Evolutionary conservation across 1,284 basidiomycete species (phyloP).

Genomic region (Xerocomus amazonicus): DNA sequence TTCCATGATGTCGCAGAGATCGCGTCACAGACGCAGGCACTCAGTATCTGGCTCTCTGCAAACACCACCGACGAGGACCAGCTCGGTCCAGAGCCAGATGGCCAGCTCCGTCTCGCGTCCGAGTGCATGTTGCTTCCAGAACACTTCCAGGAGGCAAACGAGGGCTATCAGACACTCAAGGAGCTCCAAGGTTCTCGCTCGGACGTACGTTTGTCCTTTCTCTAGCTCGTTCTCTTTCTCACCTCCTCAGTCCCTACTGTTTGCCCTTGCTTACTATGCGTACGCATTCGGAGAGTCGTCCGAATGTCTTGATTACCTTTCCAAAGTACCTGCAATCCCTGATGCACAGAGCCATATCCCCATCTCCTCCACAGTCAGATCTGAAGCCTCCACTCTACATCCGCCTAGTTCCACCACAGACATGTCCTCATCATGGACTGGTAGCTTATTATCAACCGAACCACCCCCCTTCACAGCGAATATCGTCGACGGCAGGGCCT

Average conservation of each 20-base stretch:
- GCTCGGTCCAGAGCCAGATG: constrained; percentile 33
- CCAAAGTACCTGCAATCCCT: constrained; percentile 51
- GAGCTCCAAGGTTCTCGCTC: constrained; percentile 48
- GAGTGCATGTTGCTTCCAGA: constrained; percentile 58
- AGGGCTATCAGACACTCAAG: constrained; percentile 51
- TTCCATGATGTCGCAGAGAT: constrained; percentile 60
- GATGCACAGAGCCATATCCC: constrained; percentile 51
- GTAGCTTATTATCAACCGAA: constrained; percentile 45
- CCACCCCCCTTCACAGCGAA: constrained; percentile 42
- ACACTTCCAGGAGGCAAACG: constrained; percentile 48
- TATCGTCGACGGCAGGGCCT: constrained; percentile 59
- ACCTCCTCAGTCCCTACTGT: constrained; percentile 48
- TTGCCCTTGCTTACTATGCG: constrained; percentile 71
- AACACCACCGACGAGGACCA: constrained; percentile 41
- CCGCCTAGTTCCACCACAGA: constrained; percentile 34
- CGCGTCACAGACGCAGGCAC: constrained; percentile 60
- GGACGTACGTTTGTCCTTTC: constrained; percentile 48
- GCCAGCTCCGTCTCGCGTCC: constrained; percentile 44
- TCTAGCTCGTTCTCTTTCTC: constrained; percentile 8
- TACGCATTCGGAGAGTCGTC: constrained; percentile 68
- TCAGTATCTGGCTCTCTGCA: constrained; percentile 56
- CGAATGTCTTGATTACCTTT: constrained; percentile 59
- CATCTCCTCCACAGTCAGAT: constrained; percentile 40
- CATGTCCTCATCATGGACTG: constrained; percentile 46
- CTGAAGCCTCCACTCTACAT: constrained; percentile 38